Evolutionary conservation across 2,329 filamentous ascomycete genomes (phyloP).

Genomic region (Macrophomina phaseolina): DNA sequence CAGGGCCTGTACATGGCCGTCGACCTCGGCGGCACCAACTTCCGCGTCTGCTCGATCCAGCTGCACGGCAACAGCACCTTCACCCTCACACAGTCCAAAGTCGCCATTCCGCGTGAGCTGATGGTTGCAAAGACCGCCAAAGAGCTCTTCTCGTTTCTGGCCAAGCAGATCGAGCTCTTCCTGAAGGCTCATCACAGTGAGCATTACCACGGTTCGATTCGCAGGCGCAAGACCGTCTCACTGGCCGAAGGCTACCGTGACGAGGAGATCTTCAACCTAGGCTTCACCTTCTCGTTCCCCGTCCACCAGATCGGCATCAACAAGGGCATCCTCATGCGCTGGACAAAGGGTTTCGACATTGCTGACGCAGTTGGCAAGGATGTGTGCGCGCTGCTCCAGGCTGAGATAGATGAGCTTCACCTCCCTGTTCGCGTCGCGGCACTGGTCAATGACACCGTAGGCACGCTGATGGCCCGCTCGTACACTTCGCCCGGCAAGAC

Average conservation of each 20-base stretch:
- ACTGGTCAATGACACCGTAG: slow-evolving; percentile 96
- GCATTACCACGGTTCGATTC: slow-evolving; percentile 75
- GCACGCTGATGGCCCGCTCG: slow-evolving; percentile 95
- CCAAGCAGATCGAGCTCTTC: slow-evolving; percentile 89
- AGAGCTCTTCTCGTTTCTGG: slow-evolving; percentile 90
- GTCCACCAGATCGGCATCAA: slow-evolving; percentile 95
- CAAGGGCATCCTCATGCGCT: slow-evolving; percentile 90
- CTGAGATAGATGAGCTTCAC: slow-evolving; percentile 82
- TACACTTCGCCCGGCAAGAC: slow-evolving; percentile 91
- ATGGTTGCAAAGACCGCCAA: slow-evolving; percentile 88
- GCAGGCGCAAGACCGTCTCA: slow-evolving; percentile 67
- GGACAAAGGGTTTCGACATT: slow-evolving; percentile 99
- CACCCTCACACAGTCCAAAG: slow-evolving; percentile 89
- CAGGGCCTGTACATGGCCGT: slow-evolving; percentile 95
- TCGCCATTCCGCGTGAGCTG: slow-evolving; percentile 84
- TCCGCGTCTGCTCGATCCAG: slow-evolving; percentile 93
- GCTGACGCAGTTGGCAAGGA: slow-evolving; percentile 93
- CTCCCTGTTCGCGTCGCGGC: slow-evolving; percentile 95
- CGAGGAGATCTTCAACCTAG: slow-evolving; percentile 85
- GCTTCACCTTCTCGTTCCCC: slow-evolving; percentile 99
- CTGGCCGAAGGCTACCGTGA: slow-evolving; percentile 66
- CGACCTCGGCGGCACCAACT: slow-evolving; percentile 97
- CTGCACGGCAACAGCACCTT: slow-evolving; percentile 95
- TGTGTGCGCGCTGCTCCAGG: slow-evolving; percentile 87
- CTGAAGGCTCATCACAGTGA: slow-evolving; percentile 86